Conservation (phyloP, 495 filamentous ascomycete genomes). For the Terfezia boudieri region DNA sequence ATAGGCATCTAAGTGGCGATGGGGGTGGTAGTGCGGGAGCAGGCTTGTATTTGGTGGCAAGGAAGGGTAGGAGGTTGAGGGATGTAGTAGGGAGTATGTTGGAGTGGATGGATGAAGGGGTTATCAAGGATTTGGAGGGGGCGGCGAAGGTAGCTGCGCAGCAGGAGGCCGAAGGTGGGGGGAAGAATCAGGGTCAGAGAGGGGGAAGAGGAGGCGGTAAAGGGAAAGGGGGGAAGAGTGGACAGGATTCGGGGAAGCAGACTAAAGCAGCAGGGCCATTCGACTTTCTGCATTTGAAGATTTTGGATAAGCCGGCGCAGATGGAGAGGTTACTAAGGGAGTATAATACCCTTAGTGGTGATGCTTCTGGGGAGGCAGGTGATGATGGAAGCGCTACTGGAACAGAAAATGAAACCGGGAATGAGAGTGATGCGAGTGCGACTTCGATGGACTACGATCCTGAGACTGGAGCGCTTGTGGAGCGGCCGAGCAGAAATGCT, state of each 20-base stretch:
- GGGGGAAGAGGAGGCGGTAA: slow-evolving; percentile 23
- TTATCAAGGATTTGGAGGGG: slow-evolving; percentile 76
- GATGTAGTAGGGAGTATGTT: slow-evolving; percentile 75
- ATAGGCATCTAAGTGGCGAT: slow-evolving; percentile 21
- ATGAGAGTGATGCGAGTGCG: background rate
- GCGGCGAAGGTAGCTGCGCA: slow-evolving; percentile 28
- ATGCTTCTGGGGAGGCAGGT: slow-evolving; percentile 46
- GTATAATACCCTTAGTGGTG: background rate
- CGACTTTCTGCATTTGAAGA: slow-evolving; percentile 64
- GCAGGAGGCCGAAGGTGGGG: slow-evolving; percentile 14
- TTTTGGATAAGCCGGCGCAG: slow-evolving; percentile 54
- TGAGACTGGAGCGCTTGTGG: background rate
- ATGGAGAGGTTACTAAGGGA: slow-evolving; percentile 29
- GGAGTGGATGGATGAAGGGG: slow-evolving; percentile 96
- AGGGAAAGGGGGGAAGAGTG: slow-evolving; percentile 16
- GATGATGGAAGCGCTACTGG: too few relatives aligned
- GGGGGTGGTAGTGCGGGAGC: slow-evolving; percentile 43
- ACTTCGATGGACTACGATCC: background rate
- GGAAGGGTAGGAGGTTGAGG: slow-evolving; percentile 26
- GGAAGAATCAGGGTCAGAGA: slow-evolving; percentile 24
- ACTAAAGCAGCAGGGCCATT: slow-evolving; percentile 45
- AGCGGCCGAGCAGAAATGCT: background rate
- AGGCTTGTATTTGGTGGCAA: slow-evolving; percentile 62
- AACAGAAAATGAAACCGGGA: background rate
- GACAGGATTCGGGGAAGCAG: slow-evolving; percentile 22